Evolutionary conservation across 768 basidiomycete species (phyloP), one percentile per base, ranked within the genome.

Genomic region (Pleurotus sapidus): DNA sequence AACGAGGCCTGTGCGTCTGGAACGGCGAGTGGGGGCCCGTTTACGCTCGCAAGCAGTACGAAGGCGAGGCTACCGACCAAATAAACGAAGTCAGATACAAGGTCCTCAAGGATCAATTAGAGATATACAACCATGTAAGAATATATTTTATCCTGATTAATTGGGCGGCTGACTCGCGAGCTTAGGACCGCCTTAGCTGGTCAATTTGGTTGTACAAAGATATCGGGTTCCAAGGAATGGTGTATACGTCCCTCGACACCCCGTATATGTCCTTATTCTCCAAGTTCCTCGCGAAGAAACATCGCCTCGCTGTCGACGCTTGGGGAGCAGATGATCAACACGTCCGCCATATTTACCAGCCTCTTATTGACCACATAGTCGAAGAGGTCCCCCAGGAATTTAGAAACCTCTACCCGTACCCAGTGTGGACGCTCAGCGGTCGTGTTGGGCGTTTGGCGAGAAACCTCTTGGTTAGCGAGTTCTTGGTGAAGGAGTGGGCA

Each of bases 121-220:
- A 73, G 39, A 83, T 93, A 57, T 93, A 93, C 71, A 81, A 82
- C 63, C 65, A 85, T 70, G 84, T 84, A 43, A 27, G 42, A 69
- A 55, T 56, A 20, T 55, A 53, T 11, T 15, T 23, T 49, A 14
- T 14, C 20, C 15, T 51, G 27, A 55, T 1, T 40, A 25, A 11
- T 39, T 30, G 14, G 20, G n/a, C 6, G 17, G 46, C 48, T 15
- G 53, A 17, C 9, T 27, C 7, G 11, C 20, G n/a, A 20, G 47
- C 20, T 18, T 51, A 86, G 84, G 84, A 84, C 62, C 83, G 81
- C 25, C 68, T 87, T 57, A 84, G 83, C 66, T 92, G 89, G 90
- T 86, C 87, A 0, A 93, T 93, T 73, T 93, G 92, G 92, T 72
- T 91, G 20, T 93, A 89, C 81, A 93, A 89, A 64, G 88, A 90